Percentiles rank a stretch among this genome's conserved stretches.
Conservation (phyloP, 2,329 filamentous ascomycete genomes). For the Sporothrix phasma region DNA sequence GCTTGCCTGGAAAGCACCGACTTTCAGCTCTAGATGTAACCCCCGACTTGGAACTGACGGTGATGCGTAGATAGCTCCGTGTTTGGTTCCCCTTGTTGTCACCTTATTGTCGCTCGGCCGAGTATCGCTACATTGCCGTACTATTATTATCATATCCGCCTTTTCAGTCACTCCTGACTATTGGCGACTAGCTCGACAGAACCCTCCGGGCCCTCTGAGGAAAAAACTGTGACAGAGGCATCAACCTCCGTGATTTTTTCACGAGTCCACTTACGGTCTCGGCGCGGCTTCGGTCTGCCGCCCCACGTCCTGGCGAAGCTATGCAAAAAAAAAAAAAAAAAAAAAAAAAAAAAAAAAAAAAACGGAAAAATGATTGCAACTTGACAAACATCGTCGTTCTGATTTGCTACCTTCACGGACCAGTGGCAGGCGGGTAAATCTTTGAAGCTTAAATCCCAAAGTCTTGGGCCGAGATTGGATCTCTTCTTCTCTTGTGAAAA, state of each 20-base stretch:
- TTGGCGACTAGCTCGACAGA: too few species aligned
- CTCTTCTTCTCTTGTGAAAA: neutral
- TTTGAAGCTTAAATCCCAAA: neutral
- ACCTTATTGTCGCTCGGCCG: neutral
- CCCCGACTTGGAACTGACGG: neutral
- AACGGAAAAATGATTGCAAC: neutral
- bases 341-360: too few species aligned
- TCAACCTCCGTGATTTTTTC: too few species aligned
- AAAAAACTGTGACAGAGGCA: too few species aligned
- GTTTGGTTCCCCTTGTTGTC: neutral
- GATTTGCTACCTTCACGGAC: neutral
- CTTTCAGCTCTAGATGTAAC: neutral
- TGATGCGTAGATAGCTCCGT: neutral
- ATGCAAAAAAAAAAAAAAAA: too few species aligned
- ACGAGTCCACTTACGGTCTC: neutral
- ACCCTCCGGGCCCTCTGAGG: too few species aligned
- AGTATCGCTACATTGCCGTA: too few species aligned
- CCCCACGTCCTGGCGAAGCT: too few species aligned
- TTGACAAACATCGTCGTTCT: neutral
- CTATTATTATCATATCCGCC: too few species aligned
- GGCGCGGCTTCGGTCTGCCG: neutral
- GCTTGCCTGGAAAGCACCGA: neutral
- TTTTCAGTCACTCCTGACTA: too few species aligned
- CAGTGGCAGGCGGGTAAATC: neutral
- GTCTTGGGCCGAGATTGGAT: neutral